Evolutionary conservation across 345 rosid species (phyloP), one percentile per base, ranked within the genome.

Genomic region (Trapa bicornis): DNA sequence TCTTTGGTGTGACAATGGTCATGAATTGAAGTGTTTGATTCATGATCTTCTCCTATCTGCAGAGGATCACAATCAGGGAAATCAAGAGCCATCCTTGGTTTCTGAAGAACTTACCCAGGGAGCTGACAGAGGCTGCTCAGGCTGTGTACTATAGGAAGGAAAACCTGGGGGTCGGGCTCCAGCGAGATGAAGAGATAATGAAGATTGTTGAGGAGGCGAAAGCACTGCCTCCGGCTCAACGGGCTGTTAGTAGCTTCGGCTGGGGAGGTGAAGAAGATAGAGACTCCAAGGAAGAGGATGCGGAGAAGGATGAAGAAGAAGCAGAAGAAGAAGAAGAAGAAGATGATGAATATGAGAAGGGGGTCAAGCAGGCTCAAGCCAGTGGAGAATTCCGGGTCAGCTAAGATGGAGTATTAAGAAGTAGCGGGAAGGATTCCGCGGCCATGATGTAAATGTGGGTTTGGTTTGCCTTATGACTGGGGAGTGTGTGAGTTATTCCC

Each of bases 121-220:
- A 75, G 41, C 52, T 74, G 62, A 73, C 75, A 17, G 75, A 73
- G 45, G 62, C 67, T 1, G 71, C 68, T 52, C 81, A 75, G 66
- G 77, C 73, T 38, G 41, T 52, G 16, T 68, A 68, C 52, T 74
- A 74, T 66, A 73, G 68, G 39, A 73, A 53, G 54, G 75, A 66
- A n/a, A 69, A 66, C 64, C 11, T 53, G 14, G 68, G 69, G 10
- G 68, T 69, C 14, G 70, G 77, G 43, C 65, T 73, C 33, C 83
- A 80, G 74, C 71, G 72, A 9, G 67, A 57, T 11, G 81, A 80
- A 52, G 79, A 77, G 65, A 75, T 80, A 50, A 71, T 75, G 83
- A 75, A 73, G 50, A 80, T 80, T 16, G 77, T 80, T 66, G 77
- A 80, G 61, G 83, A 77, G 72, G 83, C 83, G 37, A 80, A 54